phyloP scores from a whole-genome alignment of 1,139 yeast species.

The Kodamaea arcana region DNA sequence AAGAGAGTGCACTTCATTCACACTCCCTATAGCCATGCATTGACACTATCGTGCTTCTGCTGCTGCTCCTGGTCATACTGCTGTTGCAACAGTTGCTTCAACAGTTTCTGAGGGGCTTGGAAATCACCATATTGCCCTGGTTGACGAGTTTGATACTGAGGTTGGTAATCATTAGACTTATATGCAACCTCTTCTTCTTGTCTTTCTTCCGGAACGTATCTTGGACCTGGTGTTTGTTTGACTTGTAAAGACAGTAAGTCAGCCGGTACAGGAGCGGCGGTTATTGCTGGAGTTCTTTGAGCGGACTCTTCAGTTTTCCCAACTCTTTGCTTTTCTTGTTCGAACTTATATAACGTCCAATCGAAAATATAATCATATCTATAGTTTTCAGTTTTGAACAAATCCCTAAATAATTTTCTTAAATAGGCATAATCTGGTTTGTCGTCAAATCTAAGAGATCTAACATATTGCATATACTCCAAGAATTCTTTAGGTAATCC shows the following conservation, averaged over 20 bases:
- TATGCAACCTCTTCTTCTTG: neutral
- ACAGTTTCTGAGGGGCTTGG: slow-evolving; percentile 3
- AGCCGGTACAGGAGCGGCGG: slow-evolving; percentile 5
- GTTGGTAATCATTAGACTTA: neutral
- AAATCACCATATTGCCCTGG: slow-evolving; percentile 1
- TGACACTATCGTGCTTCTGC: slow-evolving; percentile 7
- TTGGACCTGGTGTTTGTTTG: slow-evolving; percentile 1
- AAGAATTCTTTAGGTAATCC: slow-evolving; percentile 91
- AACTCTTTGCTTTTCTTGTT: slow-evolving; percentile 59
- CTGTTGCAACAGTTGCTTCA: slow-evolving; percentile 4
- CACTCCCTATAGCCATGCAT: slow-evolving; percentile 9
- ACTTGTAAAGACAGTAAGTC: slow-evolving; percentile 2
- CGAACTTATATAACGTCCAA: slow-evolving; percentile 90
- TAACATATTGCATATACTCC: slow-evolving; percentile 83
- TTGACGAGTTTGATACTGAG: slow-evolving; percentile 1
- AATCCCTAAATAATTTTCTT: slow-evolving; percentile 84
- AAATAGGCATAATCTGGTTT: slow-evolving; percentile 92
- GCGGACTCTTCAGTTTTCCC: slow-evolving; percentile 33
- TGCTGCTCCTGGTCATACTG: slow-evolving; percentile 11
- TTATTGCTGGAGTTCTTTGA: slow-evolving; percentile 14
- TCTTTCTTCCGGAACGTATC: neutral
- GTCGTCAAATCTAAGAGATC: slow-evolving; percentile 89
- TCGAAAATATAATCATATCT: slow-evolving; percentile 93
- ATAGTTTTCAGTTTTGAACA: slow-evolving; percentile 84
- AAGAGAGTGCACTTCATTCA: too few relatives aligned